Conservation (phyloP, 345 rosid species). For the Salix arbutifolia region DNA sequence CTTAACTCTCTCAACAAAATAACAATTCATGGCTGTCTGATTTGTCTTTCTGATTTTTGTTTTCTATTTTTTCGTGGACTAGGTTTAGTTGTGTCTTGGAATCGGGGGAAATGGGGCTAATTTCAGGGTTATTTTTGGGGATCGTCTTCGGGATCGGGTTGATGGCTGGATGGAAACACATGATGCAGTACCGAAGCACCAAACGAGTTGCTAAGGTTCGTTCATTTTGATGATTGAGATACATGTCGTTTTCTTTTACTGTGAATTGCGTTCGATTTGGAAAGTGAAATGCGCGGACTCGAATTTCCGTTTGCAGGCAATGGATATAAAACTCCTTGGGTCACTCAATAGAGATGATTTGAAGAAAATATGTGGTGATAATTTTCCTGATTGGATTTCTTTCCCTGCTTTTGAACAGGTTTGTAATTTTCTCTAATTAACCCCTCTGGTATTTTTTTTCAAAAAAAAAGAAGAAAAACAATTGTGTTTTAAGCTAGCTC, state of each 20-base stretch:
- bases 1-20: too few relatives aligned
- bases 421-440: not conserved
- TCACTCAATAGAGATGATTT: constrained; percentile 35
- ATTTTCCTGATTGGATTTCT: constrained; percentile 95
- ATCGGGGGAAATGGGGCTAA: constrained; percentile 71
- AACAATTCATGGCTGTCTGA: not conserved
- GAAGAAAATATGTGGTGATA: constrained; percentile 93
- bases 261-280: not conserved
- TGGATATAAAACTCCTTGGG: constrained; percentile 86
- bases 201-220: constrained; percentile 82
- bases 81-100: not conserved
- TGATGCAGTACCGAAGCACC: constrained; percentile 80
- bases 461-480: not conserved
- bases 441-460: not conserved
- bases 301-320: constrained; percentile 54
- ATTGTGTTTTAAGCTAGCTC: not conserved
- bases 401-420: constrained; percentile 99
- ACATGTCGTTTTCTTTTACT: not conserved
- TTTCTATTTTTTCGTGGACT: not conserved
- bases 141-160: constrained; percentile 71
- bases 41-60: not conserved
- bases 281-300: not conserved
- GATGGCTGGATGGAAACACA: constrained; percentile 93
- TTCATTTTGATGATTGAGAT: not conserved
- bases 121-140: constrained; percentile 85